Evolutionary conservation across 2,329 filamentous ascomycete genomes (phyloP).

Genomic region (Fragosphaeria purpurea): DNA sequence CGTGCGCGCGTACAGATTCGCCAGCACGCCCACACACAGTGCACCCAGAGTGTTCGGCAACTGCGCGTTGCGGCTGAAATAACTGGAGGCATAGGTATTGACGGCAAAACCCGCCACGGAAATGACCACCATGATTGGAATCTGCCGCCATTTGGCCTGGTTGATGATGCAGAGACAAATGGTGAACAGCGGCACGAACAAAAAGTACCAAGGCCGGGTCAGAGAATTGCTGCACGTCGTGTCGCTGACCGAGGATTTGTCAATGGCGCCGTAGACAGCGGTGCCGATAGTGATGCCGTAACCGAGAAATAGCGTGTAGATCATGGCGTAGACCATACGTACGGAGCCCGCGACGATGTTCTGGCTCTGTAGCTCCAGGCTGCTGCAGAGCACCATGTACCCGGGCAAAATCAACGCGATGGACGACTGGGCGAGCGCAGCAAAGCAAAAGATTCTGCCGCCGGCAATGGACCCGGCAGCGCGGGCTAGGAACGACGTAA

Average conservation of each 20-base stretch:
- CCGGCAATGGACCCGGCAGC: conserved; percentile 54
- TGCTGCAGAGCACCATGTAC: conserved; percentile 50
- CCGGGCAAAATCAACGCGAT: conserved; percentile 67
- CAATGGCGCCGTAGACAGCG: conserved; percentile 52
- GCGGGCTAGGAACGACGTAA: conserved; percentile 60
- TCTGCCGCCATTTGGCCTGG: conserved; percentile 70
- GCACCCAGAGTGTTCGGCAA: conserved; percentile 71
- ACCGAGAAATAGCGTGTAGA: conserved; percentile 62
- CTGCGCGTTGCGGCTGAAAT: conserved; percentile 60
- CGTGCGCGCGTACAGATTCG: conserved; percentile 68
- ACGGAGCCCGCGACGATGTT: conserved; percentile 62
- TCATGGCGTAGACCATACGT: conserved; percentile 64
- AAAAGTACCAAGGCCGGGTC: conserved; percentile 35
- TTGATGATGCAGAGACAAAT: conserved; percentile 51
- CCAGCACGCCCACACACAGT: conserved; percentile 63
- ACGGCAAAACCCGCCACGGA: conserved; percentile 64
- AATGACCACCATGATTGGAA: conserved; percentile 66
- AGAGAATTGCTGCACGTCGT: conserved; percentile 26
- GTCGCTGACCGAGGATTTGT: conserved; percentile 39
- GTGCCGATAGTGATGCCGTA: conserved; percentile 63
- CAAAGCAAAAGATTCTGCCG: conserved; percentile 58
- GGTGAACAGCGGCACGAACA: conserved; percentile 61
- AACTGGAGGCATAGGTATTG: conserved; percentile 60
- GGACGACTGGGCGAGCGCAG: conserved; percentile 60
- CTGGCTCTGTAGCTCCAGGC: conserved; percentile 58